These are phyloP conservation scores for Periconia sp. DNA, from an alignment of 2,329 filamentous ascomycete species.

Conservation along the genomic window DNA sequence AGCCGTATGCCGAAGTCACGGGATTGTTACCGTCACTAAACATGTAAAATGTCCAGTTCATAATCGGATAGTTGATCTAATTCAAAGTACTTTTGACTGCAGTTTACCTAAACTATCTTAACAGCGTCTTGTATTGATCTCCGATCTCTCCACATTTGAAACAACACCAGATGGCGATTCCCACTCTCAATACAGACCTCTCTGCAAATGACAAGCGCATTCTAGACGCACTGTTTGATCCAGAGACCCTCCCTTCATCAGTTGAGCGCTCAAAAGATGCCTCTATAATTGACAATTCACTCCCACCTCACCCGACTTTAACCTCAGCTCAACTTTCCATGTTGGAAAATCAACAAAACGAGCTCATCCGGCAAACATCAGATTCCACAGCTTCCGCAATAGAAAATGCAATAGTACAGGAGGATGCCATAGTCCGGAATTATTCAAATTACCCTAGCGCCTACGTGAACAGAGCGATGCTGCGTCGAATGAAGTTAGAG, in stretches of 20 bases:
- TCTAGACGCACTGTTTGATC: constrained; percentile 48
- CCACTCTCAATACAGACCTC: constrained; percentile 54
- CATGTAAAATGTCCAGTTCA: too few species aligned
- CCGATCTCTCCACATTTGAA: neutral
- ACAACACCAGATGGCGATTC: constrained; percentile 25
- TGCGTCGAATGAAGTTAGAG: constrained; percentile 63
- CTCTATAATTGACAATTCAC: constrained; percentile 51
- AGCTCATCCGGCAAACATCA: constrained; percentile 49
- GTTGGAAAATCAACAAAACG: constrained; percentile 51
- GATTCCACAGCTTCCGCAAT: constrained; percentile 19
- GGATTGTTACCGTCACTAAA: constrained; percentile 5
- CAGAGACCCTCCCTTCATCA: constrained; percentile 47
- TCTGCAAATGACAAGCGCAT: constrained; percentile 46
- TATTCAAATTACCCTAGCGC: constrained; percentile 73
- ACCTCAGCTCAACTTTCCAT: constrained; percentile 40
- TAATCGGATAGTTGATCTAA: too few species aligned
- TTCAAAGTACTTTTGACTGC: neutral
- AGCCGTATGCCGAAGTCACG: constrained; percentile 15
- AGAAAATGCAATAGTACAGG: constrained; percentile 33
- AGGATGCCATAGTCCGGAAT: constrained; percentile 63
- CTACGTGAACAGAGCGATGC: constrained; percentile 76
- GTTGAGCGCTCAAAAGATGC: constrained; percentile 57
- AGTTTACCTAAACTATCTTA: too few species aligned
- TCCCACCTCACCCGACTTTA: constrained; percentile 51
- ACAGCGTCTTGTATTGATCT: too few species aligned